These are phyloP conservation scores for Albophoma yamanashiensis DNA, from an alignment of 2,329 filamentous ascomycete species.

Conservation along the genomic window DNA sequence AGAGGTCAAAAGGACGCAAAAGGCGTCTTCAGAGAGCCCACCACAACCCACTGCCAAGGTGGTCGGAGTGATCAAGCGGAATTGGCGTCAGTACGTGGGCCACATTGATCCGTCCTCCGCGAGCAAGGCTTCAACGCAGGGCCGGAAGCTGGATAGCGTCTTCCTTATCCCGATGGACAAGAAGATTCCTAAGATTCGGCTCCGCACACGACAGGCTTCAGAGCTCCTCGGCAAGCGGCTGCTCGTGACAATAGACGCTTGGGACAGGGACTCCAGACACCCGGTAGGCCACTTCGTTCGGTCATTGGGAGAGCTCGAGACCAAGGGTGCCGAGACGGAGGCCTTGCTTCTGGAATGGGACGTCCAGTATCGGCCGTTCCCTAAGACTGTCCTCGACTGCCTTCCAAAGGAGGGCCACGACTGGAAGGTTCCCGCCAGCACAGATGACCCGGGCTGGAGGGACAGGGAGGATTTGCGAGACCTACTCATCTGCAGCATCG, in stretches of 20 bases:
- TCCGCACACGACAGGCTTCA: slow-evolving; percentile 81
- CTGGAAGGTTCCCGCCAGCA: slow-evolving; percentile 80
- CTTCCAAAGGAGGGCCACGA: slow-evolving; percentile 83
- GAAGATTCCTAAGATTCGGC: slow-evolving; percentile 88
- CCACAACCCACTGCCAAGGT: slow-evolving; percentile 87
- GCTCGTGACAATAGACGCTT: slow-evolving; percentile 85
- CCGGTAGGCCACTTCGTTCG: slow-evolving; percentile 90
- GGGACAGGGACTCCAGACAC: slow-evolving; percentile 88
- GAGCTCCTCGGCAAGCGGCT: slow-evolving; percentile 87
- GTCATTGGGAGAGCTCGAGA: slow-evolving; percentile 85
- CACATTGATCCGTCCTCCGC: slow-evolving; percentile 85
- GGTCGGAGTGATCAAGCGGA: slow-evolving; percentile 85
- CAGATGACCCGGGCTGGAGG: slow-evolving; percentile 76
- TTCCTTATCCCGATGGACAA: slow-evolving; percentile 98
- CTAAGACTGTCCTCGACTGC: slow-evolving; percentile 90
- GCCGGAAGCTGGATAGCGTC: slow-evolving; percentile 79
- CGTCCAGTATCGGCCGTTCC: slow-evolving; percentile 94
- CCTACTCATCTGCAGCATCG: slow-evolving; percentile 91
- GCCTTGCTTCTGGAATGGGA: slow-evolving; percentile 90
- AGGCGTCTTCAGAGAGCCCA: slow-evolving; percentile 61
- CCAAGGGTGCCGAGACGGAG: slow-evolving; percentile 95
- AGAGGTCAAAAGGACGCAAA: slow-evolving; percentile 78
- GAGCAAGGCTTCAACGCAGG: slow-evolving; percentile 60
- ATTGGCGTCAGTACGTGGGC: slow-evolving; percentile 97
- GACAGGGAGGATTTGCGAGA: slow-evolving; percentile 74